Evolutionary conservation across 139 green algal species (phyloP).

Genomic region (Pseudopediastrum boryanum): DNA sequence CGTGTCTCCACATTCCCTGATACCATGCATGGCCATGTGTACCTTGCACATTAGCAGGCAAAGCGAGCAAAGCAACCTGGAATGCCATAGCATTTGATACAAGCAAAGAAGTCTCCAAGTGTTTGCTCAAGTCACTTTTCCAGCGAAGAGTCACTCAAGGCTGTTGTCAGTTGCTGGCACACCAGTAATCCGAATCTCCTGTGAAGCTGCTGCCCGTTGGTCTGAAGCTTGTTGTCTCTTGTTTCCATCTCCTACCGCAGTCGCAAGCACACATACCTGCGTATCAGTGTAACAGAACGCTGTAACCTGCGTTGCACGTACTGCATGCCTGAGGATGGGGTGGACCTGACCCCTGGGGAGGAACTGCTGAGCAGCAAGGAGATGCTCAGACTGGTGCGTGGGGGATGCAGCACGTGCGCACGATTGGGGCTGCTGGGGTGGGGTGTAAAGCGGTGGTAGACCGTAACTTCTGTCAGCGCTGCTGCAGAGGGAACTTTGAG

Average conservation of each 20-base stretch:
- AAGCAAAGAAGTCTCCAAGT: not conserved
- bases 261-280: conserved; percentile 93
- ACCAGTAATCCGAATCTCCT: not conserved
- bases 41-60: no score
- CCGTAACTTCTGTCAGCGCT: not conserved
- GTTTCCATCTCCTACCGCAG: conserved; percentile 45
- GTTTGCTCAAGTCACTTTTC: not conserved
- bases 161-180: not conserved
- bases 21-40: no score
- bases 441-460: no score
- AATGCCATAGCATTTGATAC: not conserved
- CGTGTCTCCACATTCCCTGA: no score
- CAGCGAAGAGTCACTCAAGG: not conserved
- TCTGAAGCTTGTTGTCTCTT: not conserved
- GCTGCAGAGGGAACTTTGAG: conserved; percentile 5
- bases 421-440: conserved; percentile 3
- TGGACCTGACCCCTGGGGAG: conserved; percentile 79
- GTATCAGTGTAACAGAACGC: conserved; percentile 97
- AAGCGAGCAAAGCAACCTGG: no score
- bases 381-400: conserved; percentile 76
- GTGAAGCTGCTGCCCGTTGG: not conserved
- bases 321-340: conserved; percentile 98
- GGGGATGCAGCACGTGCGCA: not conserved
- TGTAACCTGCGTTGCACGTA: conserved; percentile 99
- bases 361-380: conserved; percentile 81